These are phyloP conservation scores for Pterocarpus santalinus DNA, from an alignment of 306 rosid genomes.

Conservation along the genomic window DNA sequence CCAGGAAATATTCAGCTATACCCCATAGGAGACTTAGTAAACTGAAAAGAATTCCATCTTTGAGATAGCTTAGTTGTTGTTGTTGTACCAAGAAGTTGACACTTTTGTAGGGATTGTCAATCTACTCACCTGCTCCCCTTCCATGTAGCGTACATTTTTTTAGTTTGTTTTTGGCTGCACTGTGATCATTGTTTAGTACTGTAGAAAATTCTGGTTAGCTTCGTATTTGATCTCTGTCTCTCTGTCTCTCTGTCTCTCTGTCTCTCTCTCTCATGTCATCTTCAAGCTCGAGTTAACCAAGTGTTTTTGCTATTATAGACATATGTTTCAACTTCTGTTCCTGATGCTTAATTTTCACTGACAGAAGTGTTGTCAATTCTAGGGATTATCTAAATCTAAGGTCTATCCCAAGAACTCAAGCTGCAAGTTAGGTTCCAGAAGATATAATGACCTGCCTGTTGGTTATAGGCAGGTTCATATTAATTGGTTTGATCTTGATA, in stretches of 20 bases:
- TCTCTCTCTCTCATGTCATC: background rate
- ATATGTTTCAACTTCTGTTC: background rate
- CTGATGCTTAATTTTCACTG: constrained; percentile 36
- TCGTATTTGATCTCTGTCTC: constrained; percentile 16
- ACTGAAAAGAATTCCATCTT: constrained; percentile 26
- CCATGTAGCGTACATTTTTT: background rate
- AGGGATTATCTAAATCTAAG: constrained; percentile 79
- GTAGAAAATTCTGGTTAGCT: background rate
- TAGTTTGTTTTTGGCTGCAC: constrained; percentile 7
- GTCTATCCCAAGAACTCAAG: constrained; percentile 62
- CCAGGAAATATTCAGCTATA: constrained; percentile 16
- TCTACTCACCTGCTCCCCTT: background rate
- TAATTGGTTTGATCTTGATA: constrained; percentile 98
- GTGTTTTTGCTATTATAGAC: constrained; percentile 19
- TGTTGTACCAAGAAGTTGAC: constrained; percentile 28
- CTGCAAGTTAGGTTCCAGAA: constrained; percentile 73
- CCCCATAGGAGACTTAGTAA: constrained; percentile 11
- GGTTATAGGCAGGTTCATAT: constrained; percentile 98
- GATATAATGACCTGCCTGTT: constrained; percentile 64
- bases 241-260: constrained; percentile 1
- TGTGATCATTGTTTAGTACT: background rate
- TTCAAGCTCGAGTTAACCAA: constrained; percentile 23
- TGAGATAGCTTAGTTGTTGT: constrained; percentile 17
- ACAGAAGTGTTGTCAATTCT: constrained; percentile 48
- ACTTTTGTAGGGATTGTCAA: constrained; percentile 33